A percentile compares a stretch with the other conserved stretches of the same genome.
Evolutionary conservation across 1,284 basidiomycete species (phyloP).

Genomic region (Ustilago tritici): DNA sequence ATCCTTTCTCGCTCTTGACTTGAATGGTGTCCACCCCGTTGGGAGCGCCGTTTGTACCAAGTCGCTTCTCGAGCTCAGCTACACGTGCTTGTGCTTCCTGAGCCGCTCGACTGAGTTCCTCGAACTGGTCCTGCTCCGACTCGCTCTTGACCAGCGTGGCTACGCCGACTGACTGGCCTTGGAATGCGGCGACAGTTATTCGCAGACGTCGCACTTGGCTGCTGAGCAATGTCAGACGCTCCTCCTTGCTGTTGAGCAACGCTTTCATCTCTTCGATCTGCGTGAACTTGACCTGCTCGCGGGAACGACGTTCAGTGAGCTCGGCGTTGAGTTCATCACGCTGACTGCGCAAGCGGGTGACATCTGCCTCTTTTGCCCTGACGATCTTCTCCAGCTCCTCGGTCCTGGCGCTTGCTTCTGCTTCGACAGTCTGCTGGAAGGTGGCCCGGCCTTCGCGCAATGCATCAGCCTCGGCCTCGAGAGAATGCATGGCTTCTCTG

Average conservation of each 20-base stretch:
- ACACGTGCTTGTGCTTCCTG: constrained; percentile 39
- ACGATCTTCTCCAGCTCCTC: constrained; percentile 81
- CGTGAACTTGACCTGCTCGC: constrained; percentile 62
- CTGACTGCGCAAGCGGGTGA: constrained; percentile 39
- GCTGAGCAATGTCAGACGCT: constrained; percentile 79
- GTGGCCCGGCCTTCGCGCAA: constrained; percentile 59
- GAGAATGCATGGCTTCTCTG: constrained; percentile 25
- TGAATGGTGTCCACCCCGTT: constrained; percentile 14
- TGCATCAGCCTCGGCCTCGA: constrained; percentile 56
- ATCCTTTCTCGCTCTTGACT: constrained; percentile 12
- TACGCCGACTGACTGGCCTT: constrained; percentile 80
- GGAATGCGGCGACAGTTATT: constrained; percentile 80
- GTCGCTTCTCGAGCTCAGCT: constrained; percentile 42
- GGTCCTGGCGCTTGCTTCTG: constrained; percentile 64
- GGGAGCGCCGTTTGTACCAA: constrained; percentile 12
- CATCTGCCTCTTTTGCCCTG: constrained; percentile 77
- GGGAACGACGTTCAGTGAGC: constrained; percentile 59
- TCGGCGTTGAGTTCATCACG: constrained; percentile 58
- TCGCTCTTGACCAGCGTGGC: constrained; percentile 76
- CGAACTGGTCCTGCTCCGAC: constrained; percentile 42
- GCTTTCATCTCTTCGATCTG: constrained; percentile 67
- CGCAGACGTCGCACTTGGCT: constrained; percentile 83
- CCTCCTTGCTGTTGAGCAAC: constrained; percentile 72
- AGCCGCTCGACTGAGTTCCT: constrained; percentile 28
- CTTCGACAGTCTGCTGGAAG: constrained; percentile 43